These are phyloP conservation scores for Arabidopsis thaliana DNA, from an alignment of 345 rosid genomes.

Conservation along the genomic window DNA sequence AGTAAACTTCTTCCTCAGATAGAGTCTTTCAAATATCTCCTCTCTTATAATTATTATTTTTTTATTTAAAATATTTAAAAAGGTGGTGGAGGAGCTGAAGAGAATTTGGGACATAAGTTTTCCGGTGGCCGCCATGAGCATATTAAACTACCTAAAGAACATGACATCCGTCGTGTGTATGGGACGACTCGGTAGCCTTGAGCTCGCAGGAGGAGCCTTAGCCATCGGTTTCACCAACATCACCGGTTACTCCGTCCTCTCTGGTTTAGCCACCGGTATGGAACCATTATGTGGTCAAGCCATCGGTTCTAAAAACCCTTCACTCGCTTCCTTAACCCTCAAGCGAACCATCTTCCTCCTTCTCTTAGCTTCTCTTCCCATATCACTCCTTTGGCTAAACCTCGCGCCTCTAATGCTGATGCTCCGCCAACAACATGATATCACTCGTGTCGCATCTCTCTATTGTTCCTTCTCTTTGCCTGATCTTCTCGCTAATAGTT, in stretches of 20 bases:
- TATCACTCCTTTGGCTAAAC: conserved; percentile 69
- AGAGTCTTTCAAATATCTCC: conserved; percentile 6
- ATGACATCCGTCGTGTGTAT: conserved; percentile 79
- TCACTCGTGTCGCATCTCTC: conserved; percentile 65
- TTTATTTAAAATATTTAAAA: background rate
- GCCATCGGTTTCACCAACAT: conserved; percentile 94
- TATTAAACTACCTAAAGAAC: conserved; percentile 72
- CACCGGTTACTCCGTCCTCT: conserved; percentile 87
- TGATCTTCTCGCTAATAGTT: conserved; percentile 75
- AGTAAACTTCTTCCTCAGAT: background rate
- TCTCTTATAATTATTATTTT: background rate
- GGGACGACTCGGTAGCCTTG: conserved; percentile 89
- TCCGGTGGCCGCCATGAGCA: conserved; percentile 76
- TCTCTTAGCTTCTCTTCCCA: conserved; percentile 65
- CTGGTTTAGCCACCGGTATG: conserved; percentile 92
- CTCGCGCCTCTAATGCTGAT: conserved; percentile 69
- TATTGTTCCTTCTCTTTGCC: conserved; percentile 75
- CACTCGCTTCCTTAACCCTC: conserved; percentile 58
- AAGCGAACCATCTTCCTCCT: conserved; percentile 70
- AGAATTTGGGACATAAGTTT: conserved; percentile 65
- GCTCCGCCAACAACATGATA: conserved; percentile 69
- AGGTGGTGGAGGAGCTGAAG: conserved; percentile 83
- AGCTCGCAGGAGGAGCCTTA: conserved; percentile 91
- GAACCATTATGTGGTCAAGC: conserved; percentile 93
- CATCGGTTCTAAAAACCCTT: conserved; percentile 68